Conservation (phyloP, 2,329 filamentous ascomycete species). For the Sporothrix schenckii region DNA sequence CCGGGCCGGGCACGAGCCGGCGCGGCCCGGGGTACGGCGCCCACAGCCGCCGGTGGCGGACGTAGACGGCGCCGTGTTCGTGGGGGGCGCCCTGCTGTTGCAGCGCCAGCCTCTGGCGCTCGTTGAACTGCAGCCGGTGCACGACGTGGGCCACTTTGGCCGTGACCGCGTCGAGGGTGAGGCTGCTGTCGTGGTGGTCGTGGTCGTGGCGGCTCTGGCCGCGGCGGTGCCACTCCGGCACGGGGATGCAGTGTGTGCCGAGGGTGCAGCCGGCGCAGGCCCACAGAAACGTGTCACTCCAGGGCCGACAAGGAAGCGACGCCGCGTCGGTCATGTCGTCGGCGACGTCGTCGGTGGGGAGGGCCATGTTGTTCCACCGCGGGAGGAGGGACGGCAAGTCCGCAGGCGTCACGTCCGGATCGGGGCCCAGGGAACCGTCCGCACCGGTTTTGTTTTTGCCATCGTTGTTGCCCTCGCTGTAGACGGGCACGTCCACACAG, state of each 20-base stretch:
- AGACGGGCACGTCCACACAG: background rate
- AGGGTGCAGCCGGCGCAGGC: conserved; percentile 27
- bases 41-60: conserved; percentile 12
- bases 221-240: conserved; percentile 1
- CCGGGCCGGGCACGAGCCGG: background rate
- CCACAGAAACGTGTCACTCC: conserved; percentile 22
- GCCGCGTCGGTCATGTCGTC: too few species aligned
- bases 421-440: background rate
- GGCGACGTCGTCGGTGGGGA: background rate
- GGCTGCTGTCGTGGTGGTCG: background rate
- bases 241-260: conserved; percentile 25
- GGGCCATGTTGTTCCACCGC: background rate
- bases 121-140: background rate
- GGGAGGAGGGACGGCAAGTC: background rate
- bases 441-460: too few species aligned
- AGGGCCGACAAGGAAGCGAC: background rate
- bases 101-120: background rate
- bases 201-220: background rate
- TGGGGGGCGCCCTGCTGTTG: background rate
- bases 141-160: background rate
- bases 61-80: background rate
- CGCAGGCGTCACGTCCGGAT: background rate
- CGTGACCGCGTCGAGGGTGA: background rate
- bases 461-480: background rate
- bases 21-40: background rate